phyloP scores from a whole-genome alignment of 148 eudicot genomes.

The Hydrangea macrophylla region DNA sequence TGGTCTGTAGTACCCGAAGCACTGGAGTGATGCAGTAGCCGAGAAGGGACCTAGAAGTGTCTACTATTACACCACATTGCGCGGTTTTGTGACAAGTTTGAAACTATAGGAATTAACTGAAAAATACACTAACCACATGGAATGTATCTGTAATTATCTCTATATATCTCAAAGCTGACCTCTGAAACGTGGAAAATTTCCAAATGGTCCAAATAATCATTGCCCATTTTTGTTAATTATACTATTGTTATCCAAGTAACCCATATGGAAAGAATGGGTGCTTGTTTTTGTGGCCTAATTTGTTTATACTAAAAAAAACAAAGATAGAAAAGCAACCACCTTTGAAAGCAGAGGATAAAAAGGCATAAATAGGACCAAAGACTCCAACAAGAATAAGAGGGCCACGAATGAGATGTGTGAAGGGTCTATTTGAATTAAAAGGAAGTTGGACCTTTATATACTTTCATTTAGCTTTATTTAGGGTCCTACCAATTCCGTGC shows the following conservation, averaged over 20 bases:
- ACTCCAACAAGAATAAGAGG: neutral
- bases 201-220: neutral
- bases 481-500: no score
- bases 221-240: neutral
- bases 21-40: slow-evolving; percentile 12
- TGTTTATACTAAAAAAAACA: neutral
- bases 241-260: slow-evolving; percentile 1
- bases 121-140: no score
- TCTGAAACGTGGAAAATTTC: neutral
- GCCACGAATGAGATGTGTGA: neutral
- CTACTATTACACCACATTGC: no score
- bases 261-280: slow-evolving; percentile 10
- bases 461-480: no score
- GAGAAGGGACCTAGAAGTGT: no score
- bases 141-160: no score
- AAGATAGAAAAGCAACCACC: neutral
- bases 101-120: no score
- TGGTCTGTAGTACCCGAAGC: slow-evolving; percentile 13
- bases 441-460: neutral
- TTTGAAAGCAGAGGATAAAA: neutral
- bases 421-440: neutral
- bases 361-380: neutral
- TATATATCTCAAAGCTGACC: neutral
- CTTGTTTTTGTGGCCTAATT: slow-evolving; percentile 15
- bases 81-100: no score